Conservation (phyloP, 176 grass and related monocot species). For the Canna indica region DNA sequence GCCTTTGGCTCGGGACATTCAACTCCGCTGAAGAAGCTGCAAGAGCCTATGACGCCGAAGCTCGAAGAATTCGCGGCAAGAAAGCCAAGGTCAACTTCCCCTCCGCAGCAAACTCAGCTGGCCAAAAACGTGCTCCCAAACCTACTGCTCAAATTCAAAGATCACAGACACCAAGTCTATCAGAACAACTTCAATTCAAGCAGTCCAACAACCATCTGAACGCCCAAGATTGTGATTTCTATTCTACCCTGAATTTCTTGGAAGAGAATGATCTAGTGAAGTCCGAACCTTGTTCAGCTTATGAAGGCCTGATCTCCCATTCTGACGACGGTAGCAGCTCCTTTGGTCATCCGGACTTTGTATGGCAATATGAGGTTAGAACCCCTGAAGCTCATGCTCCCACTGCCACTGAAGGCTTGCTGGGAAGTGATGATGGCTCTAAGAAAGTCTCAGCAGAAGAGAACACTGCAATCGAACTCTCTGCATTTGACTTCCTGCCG, state of each 20-base stretch:
- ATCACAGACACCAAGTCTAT: not conserved
- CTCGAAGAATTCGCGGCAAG: conserved; percentile 34
- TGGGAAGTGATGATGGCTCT: conserved; percentile 11
- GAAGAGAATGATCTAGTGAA: conserved; percentile 17
- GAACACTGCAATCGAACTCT: conserved; percentile 9
- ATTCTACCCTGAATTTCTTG: not conserved
- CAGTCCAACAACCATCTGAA: not conserved
- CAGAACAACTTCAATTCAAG: not conserved
- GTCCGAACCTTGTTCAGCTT: conserved; percentile 13
- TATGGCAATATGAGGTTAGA: conserved; percentile 24
- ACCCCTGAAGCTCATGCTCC: conserved; percentile 20
- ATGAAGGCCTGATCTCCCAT: not conserved
- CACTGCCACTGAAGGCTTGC: conserved; percentile 11
- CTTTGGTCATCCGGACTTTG: conserved; percentile 14
- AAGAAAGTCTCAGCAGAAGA: conserved; percentile 2
- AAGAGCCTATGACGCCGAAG: conserved; percentile 36
- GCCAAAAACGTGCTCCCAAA: conserved; percentile 11
- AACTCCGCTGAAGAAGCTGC: conserved; percentile 46
- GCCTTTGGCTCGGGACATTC: conserved; percentile 47
- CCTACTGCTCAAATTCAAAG: not conserved
- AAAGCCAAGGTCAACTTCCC: conserved; percentile 53
- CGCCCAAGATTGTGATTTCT: not conserved
- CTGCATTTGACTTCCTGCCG: conserved; percentile 28
- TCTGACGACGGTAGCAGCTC: conserved; percentile 30
- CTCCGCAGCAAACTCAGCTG: not conserved